Evolutionary conservation across 257 asterid genomes (phyloP).

Genomic region (Solanum bukasovii): DNA sequence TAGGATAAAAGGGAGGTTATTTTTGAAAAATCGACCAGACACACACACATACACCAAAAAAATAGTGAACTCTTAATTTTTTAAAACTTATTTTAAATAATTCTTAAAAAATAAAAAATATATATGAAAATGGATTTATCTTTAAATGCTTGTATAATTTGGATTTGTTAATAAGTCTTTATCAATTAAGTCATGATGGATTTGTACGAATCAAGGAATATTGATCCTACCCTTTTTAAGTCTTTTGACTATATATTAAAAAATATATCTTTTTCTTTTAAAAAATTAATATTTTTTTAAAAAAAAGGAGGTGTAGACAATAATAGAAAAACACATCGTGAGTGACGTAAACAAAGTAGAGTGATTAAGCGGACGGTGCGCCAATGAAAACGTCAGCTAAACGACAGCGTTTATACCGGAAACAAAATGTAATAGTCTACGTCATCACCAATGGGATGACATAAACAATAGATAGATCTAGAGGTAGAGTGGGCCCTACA

Average conservation of each 20-base stretch:
- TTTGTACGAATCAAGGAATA: neutral
- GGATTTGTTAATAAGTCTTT: neutral
- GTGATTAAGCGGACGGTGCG: conserved; percentile 1
- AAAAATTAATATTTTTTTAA: neutral
- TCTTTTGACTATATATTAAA: neutral
- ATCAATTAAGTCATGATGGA: neutral
- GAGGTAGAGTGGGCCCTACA: neutral
- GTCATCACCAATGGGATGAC: neutral
- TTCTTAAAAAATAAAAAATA: neutral
- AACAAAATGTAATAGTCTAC: neutral
- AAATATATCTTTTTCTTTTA: too few relatives aligned
- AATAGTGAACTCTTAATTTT: neutral
- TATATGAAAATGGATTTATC: neutral
- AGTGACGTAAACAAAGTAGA: neutral
- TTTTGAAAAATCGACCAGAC: neutral
- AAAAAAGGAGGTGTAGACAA: too few relatives aligned
- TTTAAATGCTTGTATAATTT: neutral
- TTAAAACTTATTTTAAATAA: too few relatives aligned
- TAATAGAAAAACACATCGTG: neutral
- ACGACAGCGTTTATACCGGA: neutral
- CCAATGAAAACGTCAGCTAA: conserved; percentile 9
- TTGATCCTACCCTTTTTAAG: neutral
- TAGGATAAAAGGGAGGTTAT: neutral
- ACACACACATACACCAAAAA: neutral
- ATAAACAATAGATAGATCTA: neutral